Evolutionary conservation across 495 filamentous ascomycete species (phyloP).

Genomic region (Penicillium soppii): DNA sequence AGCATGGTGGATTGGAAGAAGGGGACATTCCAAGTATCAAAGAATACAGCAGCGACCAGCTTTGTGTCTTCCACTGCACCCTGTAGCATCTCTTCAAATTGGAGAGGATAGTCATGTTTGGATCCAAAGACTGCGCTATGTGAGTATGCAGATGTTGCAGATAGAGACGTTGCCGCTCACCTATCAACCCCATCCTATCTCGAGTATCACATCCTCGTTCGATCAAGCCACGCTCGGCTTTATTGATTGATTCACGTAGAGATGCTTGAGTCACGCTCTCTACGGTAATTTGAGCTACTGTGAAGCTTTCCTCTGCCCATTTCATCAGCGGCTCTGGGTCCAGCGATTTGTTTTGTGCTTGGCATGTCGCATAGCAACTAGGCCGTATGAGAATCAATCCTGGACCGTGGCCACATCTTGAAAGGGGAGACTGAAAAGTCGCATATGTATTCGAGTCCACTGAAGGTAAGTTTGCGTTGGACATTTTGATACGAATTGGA

Average conservation of each 20-base stretch:
- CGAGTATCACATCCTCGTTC: slow-evolving; percentile 18
- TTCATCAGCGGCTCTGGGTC: slow-evolving; percentile 36
- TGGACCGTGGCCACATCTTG: slow-evolving; percentile 54
- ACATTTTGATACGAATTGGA: background rate
- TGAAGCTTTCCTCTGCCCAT: slow-evolving; percentile 43
- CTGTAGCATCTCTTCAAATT: slow-evolving; percentile 17
- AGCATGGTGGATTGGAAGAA: slow-evolving; percentile 7
- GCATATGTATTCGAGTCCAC: slow-evolving; percentile 8
- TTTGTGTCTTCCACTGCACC: background rate
- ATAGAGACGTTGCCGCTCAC: slow-evolving; percentile 8
- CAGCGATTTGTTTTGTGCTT: slow-evolving; percentile 22
- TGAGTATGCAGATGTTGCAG: too few relatives aligned
- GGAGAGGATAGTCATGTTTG: slow-evolving; percentile 18
- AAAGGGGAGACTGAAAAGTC: slow-evolving; percentile 52
- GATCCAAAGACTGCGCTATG: too few relatives aligned
- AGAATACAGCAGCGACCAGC: slow-evolving; percentile 17
- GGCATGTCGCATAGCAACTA: slow-evolving; percentile 14
- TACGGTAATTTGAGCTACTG: slow-evolving; percentile 27
- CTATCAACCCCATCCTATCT: slow-evolving; percentile 18
- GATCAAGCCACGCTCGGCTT: slow-evolving; percentile 13
- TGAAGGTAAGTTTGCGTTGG: slow-evolving; percentile 4
- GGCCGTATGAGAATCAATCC: slow-evolving; percentile 49
- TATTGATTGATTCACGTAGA: slow-evolving; percentile 7
- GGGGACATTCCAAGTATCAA: slow-evolving; percentile 14
- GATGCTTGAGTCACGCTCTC: slow-evolving; percentile 10